Conservation (phyloP, 2,329 filamentous ascomycete species). For the Pleurostoma richardsiae region DNA sequence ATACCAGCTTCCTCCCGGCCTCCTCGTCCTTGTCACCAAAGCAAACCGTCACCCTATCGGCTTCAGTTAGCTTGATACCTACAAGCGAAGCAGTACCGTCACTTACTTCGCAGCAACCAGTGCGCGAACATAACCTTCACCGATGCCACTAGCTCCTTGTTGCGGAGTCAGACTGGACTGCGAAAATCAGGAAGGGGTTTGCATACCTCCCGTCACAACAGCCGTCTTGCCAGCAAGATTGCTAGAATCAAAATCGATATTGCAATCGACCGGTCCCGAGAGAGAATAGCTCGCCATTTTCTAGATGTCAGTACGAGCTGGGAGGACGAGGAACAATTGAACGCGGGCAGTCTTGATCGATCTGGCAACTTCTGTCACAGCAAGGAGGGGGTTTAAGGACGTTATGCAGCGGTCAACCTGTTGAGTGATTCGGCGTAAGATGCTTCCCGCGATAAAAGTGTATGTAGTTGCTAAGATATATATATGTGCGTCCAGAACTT, state of each 20-base stretch:
- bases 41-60: neutral
- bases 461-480: no score
- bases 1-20: conserved; percentile 13
- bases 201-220: conserved; percentile 20
- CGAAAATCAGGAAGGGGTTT: neutral
- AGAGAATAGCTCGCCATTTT: neutral
- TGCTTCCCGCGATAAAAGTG: no score
- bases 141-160: conserved; percentile 22
- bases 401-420: no score
- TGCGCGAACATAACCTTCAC: conserved; percentile 21
- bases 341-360: no score
- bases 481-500: no score
- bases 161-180: neutral
- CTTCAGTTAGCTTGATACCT: neutral
- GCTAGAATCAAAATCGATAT: conserved; percentile 8
- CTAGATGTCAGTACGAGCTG: no score
- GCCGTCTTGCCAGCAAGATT: conserved; percentile 22
- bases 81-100: conserved; percentile 5
- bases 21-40: neutral
- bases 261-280: conserved; percentile 9
- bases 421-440: no score
- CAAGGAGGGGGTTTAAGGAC: no score
- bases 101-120: conserved; percentile 18
- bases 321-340: no score
- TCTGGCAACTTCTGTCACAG: no score